Percentiles rank a stretch among this genome's conserved stretches.
Conservation (phyloP, 2,329 filamentous ascomycete genomes). For the Neospermospora avenae region DNA sequence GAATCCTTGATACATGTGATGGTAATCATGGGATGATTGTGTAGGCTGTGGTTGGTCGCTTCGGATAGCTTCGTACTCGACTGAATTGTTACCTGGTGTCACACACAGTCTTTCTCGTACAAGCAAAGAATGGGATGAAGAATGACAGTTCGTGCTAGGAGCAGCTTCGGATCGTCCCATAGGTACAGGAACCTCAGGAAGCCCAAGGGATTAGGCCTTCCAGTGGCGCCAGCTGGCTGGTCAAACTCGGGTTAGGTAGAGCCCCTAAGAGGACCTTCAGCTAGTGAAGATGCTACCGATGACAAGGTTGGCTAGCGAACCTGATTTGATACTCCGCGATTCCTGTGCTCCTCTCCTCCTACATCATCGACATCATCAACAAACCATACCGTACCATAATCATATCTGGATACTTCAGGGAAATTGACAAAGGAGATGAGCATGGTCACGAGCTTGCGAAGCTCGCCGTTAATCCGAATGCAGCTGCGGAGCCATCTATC, state of each 20-base stretch:
- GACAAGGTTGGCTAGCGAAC: too few species aligned
- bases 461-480: not conserved
- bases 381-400: too few species aligned
- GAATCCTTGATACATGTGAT: not conserved
- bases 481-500: constrained; percentile 1
- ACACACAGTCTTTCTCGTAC: not conserved
- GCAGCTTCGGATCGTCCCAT: constrained; percentile 11
- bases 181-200: too few species aligned
- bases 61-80: not conserved
- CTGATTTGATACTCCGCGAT: not conserved
- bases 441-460: not conserved
- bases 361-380: too few species aligned
- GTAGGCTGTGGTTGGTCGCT: not conserved
- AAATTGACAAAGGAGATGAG: too few species aligned
- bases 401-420: too few species aligned
- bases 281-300: too few species aligned
- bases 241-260: too few species aligned
- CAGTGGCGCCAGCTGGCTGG: not conserved
- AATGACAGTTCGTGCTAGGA: constrained; percentile 6
- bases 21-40: not conserved
- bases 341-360: too few species aligned
- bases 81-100: not conserved
- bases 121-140: not conserved
- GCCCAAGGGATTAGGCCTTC: not conserved
- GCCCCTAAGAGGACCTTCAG: too few species aligned